Evolutionary conservation across 2,329 filamentous ascomycete species (phyloP).

Genomic region (Neonectria sp.): DNA sequence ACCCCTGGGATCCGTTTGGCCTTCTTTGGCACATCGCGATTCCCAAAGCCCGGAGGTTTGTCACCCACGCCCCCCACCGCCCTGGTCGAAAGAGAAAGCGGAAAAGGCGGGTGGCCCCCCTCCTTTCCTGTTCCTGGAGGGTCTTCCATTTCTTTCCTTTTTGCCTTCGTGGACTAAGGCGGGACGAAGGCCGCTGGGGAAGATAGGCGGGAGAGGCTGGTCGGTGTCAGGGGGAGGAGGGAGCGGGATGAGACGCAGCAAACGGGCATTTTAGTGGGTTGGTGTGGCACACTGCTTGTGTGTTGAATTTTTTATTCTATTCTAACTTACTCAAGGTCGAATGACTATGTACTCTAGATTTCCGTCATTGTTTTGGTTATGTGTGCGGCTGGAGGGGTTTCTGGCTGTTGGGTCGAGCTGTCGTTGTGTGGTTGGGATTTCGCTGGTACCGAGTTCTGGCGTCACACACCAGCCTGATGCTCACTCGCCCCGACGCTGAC

Average conservation of each 20-base stretch:
- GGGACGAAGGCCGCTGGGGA: background rate
- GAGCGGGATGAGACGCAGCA: constrained; percentile 35
- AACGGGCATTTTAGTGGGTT: constrained; percentile 47
- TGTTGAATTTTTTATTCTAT: background rate
- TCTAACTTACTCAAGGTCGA: background rate
- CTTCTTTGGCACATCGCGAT: background rate
- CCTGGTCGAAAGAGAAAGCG: background rate
- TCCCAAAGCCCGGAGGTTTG: background rate
- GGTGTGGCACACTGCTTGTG: constrained; percentile 32
- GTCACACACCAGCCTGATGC: background rate
- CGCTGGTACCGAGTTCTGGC: background rate
- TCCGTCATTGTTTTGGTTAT: background rate
- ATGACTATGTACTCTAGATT: background rate
- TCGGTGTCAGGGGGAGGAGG: constrained; percentile 29
- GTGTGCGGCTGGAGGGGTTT: background rate
- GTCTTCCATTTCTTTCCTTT: background rate
- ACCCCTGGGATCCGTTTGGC: background rate
- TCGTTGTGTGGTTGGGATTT: background rate
- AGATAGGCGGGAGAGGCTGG: background rate
- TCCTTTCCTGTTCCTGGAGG: background rate
- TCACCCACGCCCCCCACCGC: background rate
- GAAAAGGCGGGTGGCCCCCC: background rate
- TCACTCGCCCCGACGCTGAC: background rate
- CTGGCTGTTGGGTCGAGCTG: background rate
- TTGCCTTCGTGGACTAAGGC: background rate